These are phyloP conservation scores for Citrus reticulata DNA, from an alignment of 345 rosid genomes.

Conservation along the genomic window DNA sequence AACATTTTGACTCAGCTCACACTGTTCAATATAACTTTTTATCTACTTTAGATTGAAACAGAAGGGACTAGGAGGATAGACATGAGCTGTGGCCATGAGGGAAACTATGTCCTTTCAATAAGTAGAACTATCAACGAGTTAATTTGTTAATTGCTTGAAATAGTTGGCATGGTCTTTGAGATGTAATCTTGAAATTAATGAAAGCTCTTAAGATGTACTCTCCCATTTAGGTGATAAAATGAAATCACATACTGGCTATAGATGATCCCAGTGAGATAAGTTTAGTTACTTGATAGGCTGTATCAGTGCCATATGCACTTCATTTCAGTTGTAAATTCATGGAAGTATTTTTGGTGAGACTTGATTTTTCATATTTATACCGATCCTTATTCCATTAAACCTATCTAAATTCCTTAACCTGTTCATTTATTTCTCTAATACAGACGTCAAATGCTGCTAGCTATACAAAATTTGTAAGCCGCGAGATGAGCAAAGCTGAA, in stretches of 20 bases:
- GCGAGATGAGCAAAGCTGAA: conserved; percentile 99
- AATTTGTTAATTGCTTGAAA: background rate
- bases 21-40: background rate
- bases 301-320: background rate
- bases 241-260: background rate
- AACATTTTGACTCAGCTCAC: background rate
- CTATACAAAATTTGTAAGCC: conserved; percentile 91
- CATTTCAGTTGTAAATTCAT: background rate
- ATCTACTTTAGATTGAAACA: background rate
- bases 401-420: background rate
- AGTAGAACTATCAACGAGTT: background rate
- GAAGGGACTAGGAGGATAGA: background rate
- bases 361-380: background rate
- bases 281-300: background rate
- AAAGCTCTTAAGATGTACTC: background rate
- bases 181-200: background rate
- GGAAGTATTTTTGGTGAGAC: background rate
- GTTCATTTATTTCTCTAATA: conserved; percentile 15
- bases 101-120: background rate
- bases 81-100: background rate
- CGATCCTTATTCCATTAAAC: background rate
- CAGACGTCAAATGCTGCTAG: conserved; percentile 87
- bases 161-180: background rate
- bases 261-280: background rate
- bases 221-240: background rate